A percentile compares a stretch with the other conserved stretches of the same genome.
Conservation (phyloP, 352 stramenopile genomes). For the Globisporangium echinulatum region DNA sequence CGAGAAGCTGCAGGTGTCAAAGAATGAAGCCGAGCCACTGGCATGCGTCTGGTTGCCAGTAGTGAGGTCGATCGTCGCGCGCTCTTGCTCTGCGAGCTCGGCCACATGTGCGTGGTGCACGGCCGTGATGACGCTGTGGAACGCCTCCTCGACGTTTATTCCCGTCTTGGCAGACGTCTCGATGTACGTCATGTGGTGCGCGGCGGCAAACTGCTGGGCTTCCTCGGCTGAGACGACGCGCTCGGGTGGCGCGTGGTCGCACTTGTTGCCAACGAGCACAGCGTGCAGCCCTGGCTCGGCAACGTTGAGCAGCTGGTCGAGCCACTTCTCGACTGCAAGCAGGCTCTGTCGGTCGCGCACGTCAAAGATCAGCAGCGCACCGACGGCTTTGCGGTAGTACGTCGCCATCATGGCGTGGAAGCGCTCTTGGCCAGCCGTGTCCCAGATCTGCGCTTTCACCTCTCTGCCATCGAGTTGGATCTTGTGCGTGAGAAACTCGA, state of each 20-base stretch:
- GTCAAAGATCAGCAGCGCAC: constrained; percentile 76
- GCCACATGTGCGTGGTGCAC: constrained; percentile 42
- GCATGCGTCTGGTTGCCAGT: background rate
- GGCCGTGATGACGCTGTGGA: constrained; percentile 45
- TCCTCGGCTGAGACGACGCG: constrained; percentile 49
- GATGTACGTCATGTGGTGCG: constrained; percentile 71
- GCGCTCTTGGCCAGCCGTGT: constrained; percentile 80
- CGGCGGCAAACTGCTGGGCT: constrained; percentile 54
- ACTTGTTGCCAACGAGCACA: constrained; percentile 74
- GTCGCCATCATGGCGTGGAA: constrained; percentile 88
- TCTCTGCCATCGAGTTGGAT: constrained; percentile 57
- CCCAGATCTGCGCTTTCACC: constrained; percentile 87
- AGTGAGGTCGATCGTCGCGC: constrained; percentile 31
- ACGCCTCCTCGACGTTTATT: constrained; percentile 53
- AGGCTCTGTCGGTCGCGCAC: constrained; percentile 51
- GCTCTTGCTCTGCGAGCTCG: constrained; percentile 19
- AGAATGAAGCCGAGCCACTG: constrained; percentile 16
- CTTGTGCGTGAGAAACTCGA: constrained; percentile 85
- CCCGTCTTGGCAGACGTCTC: constrained; percentile 80
- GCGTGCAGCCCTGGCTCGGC: constrained; percentile 62
- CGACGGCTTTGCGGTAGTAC: constrained; percentile 82
- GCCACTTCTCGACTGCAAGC: constrained; percentile 53
- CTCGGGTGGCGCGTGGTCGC: constrained; percentile 36
- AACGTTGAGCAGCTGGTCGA: constrained; percentile 68
- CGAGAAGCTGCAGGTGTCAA: constrained; percentile 14